Evolutionary conservation across 768 basidiomycete species (phyloP), one percentile per base, ranked within the genome.

Genomic region (Phlegmacium glaucopus): DNA sequence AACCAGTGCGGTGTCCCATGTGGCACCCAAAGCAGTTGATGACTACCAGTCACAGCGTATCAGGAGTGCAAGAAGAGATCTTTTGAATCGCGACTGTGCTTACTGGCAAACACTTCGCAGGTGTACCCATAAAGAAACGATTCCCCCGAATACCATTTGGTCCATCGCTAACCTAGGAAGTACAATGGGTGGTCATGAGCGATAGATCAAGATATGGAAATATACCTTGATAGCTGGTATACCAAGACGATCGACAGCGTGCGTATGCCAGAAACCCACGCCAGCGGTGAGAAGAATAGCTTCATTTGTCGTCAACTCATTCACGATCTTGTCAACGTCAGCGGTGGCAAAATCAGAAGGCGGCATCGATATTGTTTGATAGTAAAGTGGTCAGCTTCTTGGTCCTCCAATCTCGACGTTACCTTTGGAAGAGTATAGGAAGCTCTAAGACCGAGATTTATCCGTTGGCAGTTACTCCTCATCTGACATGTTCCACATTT

Each of bases 91-190:
- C 16, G 39, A n/a, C 39, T 15, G 8, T 17, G 63, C 77, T 41
- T 55, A 80, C 79, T 1, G 87, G 87, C 18, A 90, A 72, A 58
- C 83, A 85, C 64, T 90, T 89, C 9, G 88, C 85, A 9, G 87
- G 88, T 0, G 86, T 87, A 28, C 84, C 74, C 82, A 87, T 87
- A 58, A 89, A 85, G 71, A 88, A 89, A 58, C 84, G 82, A 58
- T 83, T 80, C 11, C 87, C 87, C 52, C 87, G 64, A 49, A 76
- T 72, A 27, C 87, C 88, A 57, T 90, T 90, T 1, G 88, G 87
- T 2, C 89, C 88, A 70, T 89, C 87, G 67, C 82, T 85, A 58
- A 87, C 82, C 81, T 83, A 39, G 12, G 36, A n/a, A 39, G 32
- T 18, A 8, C 26, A n/a, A n/a, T n/a, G n/a, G 41, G 15, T 46